Evolutionary conservation across 768 basidiomycete species (phyloP), one percentile per base, ranked within the genome.

Genomic region (Boletus tomentosulus): DNA sequence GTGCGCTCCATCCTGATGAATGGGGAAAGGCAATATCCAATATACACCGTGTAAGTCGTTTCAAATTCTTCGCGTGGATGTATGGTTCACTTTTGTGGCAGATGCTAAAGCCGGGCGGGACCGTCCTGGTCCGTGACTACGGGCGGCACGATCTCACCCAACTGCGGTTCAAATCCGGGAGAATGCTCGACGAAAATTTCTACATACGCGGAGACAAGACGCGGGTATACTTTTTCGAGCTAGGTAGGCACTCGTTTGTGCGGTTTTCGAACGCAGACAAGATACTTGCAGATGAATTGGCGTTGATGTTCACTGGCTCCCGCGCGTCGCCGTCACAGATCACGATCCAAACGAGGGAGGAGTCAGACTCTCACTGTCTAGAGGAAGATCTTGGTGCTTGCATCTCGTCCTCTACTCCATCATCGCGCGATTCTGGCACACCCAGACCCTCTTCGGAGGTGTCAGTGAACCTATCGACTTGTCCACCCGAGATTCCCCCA

Each of bases 201-300:
- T 99, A 99, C 64, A 88, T 97, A 48, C 82, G 97, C 35, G 97
- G 97, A 1, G 97, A 99, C 73, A 95, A 92, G 63, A 98, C 97
- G 0, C 78, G 97, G 37, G 97, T 99, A 0, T 98, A 98, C 71
- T 99, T 98, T 69, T 99, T 99, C 60, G 88, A 91, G 56, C 69
- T 90, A 11, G 90, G 94, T 91, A 60, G 30, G 74, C 59, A 1
- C 31, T 41, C 6, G 2, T 12, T 24, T 35, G 34, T 22, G 11
- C 24, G 1, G 5, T 35, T 12, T 13, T 7, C 19, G 19, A 19
- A 48, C 1, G 24, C 8, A 22, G 38, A 44, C 6, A 43, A 38
- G 39, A 0, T n/a, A 37, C 38, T 25, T 35, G 22, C 64, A 89
- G 91, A 92, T 59, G 89, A 92, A 66, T 73, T 96, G 0, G 82